phyloP scores from a whole-genome alignment of 345 rosid species.

The Gossypium herbaceum region DNA sequence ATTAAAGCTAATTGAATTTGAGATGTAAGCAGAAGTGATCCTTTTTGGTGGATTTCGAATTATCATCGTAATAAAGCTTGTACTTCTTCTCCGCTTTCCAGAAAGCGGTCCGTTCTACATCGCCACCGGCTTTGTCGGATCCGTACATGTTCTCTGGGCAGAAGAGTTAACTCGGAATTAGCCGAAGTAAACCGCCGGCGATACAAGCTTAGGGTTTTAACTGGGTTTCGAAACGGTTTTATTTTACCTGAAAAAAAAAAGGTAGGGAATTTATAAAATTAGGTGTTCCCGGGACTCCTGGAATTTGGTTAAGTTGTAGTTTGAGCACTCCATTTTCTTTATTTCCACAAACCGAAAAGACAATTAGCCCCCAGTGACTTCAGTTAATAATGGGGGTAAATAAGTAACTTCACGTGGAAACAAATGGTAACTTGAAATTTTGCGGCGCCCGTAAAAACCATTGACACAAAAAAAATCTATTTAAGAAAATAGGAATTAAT shows the following conservation, averaged over 20 bases:
- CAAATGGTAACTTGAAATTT: background rate
- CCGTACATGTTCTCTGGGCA: conserved; percentile 49
- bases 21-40: conserved; percentile 20
- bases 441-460: background rate
- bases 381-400: background rate
- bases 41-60: conserved; percentile 61
- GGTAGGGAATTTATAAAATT: background rate
- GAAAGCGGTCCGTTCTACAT: conserved; percentile 64
- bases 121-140: conserved; percentile 44
- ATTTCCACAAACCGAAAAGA: background rate
- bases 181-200: background rate
- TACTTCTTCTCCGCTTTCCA: conserved; percentile 83
- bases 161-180: conserved; percentile 6
- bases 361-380: background rate
- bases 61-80: conserved; percentile 66
- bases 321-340: background rate
- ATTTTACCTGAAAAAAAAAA: background rate
- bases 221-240: background rate
- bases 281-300: background rate
- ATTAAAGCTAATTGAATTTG: background rate
- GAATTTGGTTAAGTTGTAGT: background rate
- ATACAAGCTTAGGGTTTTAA: conserved; percentile 22
- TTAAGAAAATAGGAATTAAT: background rate
- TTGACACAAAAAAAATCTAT: conserved; percentile 11
- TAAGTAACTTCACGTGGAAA: background rate